Evolutionary conservation across 2,329 filamentous ascomycete species (phyloP), one percentile per base, ranked within the genome.

Genomic region (Paraphaeosphaeria sporulosa): DNA sequence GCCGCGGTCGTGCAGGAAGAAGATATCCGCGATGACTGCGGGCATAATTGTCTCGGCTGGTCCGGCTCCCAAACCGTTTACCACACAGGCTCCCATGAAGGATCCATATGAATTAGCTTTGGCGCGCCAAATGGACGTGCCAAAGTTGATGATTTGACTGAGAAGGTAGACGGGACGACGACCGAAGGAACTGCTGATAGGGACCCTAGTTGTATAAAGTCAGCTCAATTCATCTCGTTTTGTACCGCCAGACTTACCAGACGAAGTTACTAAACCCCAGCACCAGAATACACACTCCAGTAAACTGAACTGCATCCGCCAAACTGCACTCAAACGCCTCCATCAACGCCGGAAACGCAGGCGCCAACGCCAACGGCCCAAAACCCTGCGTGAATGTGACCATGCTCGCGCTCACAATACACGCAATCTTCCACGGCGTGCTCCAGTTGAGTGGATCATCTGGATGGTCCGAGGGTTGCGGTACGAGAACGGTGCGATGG

Each of bases 1-100:
- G 7, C 88, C 87, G 59, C 88, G 82, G 52, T 89, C 86, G 67
- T 89, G 86, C 10, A 90, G 78, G 74, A 90, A 90, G 70, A 87
- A 86, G 12, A 89, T 82, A 67, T 90, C 87, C 3, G 87, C 85
- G 67, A 89, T 89, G 55, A 90, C 83, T 32, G 84, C 82, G 0
- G 87, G 87, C 76, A 87, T 85, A 2, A 86, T 82, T 0, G 86
- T 89, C 77, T 90, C 87, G 2, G 85, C 83, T 6, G 87, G 86
- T 0, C 86, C 87, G 51, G 86, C 86, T 6, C 85, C 87, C 47
- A 89, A 81, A 0, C 87, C 87, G 68, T 89, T 89, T 7, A 90
- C 78, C 8, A 87, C 79, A 58, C 80, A 87, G 52, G 84, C 87
- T 4, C 86, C 88, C 86, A 90, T 88, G 70, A 89, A 90, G 51